Base-by-base conservation (phyloP, 305 asterid genomes). In the Coffea humblotiana region DNA sequence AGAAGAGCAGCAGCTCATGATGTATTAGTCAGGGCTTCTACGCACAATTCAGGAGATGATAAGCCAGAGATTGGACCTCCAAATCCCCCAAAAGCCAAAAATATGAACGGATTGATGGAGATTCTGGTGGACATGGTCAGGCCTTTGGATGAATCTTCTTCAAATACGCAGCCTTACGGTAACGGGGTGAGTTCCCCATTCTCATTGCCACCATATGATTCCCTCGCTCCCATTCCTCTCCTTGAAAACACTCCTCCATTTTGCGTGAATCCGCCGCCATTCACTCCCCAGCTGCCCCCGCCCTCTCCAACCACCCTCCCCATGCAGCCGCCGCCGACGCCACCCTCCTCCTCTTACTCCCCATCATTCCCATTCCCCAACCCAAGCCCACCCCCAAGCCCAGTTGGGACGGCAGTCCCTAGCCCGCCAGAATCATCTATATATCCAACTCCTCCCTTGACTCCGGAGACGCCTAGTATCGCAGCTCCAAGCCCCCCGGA, bases 171-270 rank as follows among this genome's bases (percentile, higher is more conserved):
- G 45, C 88, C 92, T 10, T 91, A 89, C 27, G 78, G 65, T 8
- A 90, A 89, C n/a, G 78, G 65, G 45, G 85, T 91, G 23, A 87
- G 93, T 64, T 90, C 98, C 32, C 97, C 98, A 13, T 88, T 89
- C 87, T 87, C 93, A 72, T 61, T 91, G 60, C 89, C 98, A 74
- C 99, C 99, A 35, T 93, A 77, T 61, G 96, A 93, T 49, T 93
- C 98, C 15, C 92, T 92, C 3, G 86, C 97, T 27, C 99, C 98
- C 1, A 74, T 88, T 54, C 84, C 97, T 27, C 81, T 84, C 23
- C 90, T 93, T 0, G 86, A 83, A 27, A 83, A 86, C 56, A 40
- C 87, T 83, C 94, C 98, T 84, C 95, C 97, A n/a, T 89, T 69
- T 40, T 93, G 98, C 66, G 65, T 86, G 6, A 68, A 86, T 77